Conservation (phyloP, 78 protist species). For the Capsaspora owczarzaki region DNA sequence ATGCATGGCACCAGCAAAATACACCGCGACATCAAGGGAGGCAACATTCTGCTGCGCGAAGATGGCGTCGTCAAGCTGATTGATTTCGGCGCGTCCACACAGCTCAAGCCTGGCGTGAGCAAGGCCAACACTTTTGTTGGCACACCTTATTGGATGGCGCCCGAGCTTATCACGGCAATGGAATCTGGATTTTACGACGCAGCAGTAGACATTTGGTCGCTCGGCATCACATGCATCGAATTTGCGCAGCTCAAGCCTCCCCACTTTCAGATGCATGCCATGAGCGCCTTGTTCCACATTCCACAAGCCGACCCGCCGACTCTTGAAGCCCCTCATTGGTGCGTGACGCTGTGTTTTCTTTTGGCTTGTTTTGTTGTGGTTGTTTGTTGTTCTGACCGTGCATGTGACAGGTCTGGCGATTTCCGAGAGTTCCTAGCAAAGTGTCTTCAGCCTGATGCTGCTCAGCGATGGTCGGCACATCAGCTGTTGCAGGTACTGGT, state of each 20-base stretch:
- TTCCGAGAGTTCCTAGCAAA: slow-evolving; percentile 7
- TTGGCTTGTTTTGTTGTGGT: neutral
- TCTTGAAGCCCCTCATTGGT: neutral
- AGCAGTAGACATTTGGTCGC: slow-evolving; percentile 47
- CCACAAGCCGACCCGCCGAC: slow-evolving; percentile 8
- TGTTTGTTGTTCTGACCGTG: neutral
- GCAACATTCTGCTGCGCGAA: slow-evolving; percentile 25
- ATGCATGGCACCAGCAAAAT: slow-evolving; percentile 23
- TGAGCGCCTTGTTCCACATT: slow-evolving; percentile 19
- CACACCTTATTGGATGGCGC: slow-evolving; percentile 25
- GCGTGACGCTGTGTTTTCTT: neutral
- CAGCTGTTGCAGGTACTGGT: slow-evolving; percentile 22
- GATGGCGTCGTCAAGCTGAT: slow-evolving; percentile 20
- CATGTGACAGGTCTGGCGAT: neutral
- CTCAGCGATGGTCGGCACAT: neutral
- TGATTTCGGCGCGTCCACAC: neutral
- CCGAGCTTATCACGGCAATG: neutral
- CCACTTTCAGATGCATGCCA: neutral
- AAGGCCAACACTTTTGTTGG: slow-evolving; percentile 7
- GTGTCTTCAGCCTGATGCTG: slow-evolving; percentile 36
- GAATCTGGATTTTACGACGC: slow-evolving; percentile 10
- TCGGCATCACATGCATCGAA: slow-evolving; percentile 48
- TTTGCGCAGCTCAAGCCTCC: slow-evolving; percentile 28
- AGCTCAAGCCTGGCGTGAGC: neutral
- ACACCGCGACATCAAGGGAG: slow-evolving; percentile 53